Conservation (phyloP, 2,329 filamentous ascomycete species). For the Penicillium sp. region DNA sequence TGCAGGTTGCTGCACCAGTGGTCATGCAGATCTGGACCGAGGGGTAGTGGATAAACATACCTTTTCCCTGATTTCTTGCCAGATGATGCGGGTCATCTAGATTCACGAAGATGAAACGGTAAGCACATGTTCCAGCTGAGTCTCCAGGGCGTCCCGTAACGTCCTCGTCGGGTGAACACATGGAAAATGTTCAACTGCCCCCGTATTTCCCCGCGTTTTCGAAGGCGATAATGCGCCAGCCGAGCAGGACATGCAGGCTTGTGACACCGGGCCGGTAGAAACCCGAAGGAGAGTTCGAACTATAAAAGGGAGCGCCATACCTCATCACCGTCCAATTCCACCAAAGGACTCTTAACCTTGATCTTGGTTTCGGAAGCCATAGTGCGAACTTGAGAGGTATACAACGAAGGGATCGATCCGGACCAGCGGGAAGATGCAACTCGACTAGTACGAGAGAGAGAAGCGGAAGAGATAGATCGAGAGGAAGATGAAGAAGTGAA, state of each 20-base stretch:
- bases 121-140: conserved; percentile 18
- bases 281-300: conserved; percentile 1
- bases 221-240: conserved; percentile 28
- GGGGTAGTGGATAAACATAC: conserved; percentile 38
- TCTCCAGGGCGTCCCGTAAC: neutral
- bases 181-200: conserved; percentile 11
- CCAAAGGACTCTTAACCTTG: conserved; percentile 98
- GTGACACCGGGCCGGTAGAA: conserved; percentile 18
- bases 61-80: conserved; percentile 98
- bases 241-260: conserved; percentile 19
- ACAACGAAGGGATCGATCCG: conserved; percentile 28
- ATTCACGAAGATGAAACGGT: conserved; percentile 14
- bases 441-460: conserved; percentile 23
- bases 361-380: conserved; percentile 71
- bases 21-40: conserved; percentile 19
- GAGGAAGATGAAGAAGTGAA: conserved; percentile 27
- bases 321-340: conserved; percentile 89
- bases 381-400: conserved; percentile 44
- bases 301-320: conserved; percentile 34
- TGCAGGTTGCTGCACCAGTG: conserved; percentile 13
- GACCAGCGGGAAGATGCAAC: conserved; percentile 32
- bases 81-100: conserved; percentile 98
- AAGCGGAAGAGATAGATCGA: conserved; percentile 27
- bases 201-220: conserved; percentile 38
- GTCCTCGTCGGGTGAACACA: conserved; percentile 22